Evolutionary conservation across 768 basidiomycete genomes (phyloP), one percentile per base, ranked within the genome.

Genomic region (Boletus patriciae): DNA sequence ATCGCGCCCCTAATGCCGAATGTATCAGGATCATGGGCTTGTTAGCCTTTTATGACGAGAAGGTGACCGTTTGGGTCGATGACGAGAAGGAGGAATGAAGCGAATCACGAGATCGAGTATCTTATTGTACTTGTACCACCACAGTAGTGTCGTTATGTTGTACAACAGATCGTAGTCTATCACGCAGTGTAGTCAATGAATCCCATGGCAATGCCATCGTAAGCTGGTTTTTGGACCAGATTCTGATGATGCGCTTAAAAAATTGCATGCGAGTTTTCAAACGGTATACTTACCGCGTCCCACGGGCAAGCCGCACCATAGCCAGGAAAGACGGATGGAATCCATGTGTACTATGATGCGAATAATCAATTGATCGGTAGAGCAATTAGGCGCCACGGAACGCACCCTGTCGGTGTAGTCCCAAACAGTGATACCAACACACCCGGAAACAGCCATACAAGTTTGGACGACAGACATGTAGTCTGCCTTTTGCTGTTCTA

Each of bases 21-120:
- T 80, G 80, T 40, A 71, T 76, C 4, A 74, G 69, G 21, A 78
- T 87, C 45, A 73, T 68, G 48, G 84, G 84, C 18, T 77, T 77
- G 55, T 69, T 83, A 8, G 80, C 83, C 0, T 87, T 86, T 66
- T 84, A 83, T 58, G 84, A 88, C 51, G 85, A 88, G 61, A 85
- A 83, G 58, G 80, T 87, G 27, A 84, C 86, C 51, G 78, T 87
- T 13, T 88, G 77, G 73, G 65, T 88, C 16, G 84, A 88, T 61
- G 85, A 78, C 18, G 76, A 76, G 53, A 82, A 82, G 64, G 80
- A 82, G 62, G 60, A 65, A 16, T 77, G 72, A 67, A 43, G 51
- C 58, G 55, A 63, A 16, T 73, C 68, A 33, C 12, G 31, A 10
- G 34, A 50, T 54, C 12, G 23, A 12, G 46, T 50, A 10, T 54